Base-by-base conservation (phyloP, 345 rosid species). In the Gossypium turneri region DNA sequence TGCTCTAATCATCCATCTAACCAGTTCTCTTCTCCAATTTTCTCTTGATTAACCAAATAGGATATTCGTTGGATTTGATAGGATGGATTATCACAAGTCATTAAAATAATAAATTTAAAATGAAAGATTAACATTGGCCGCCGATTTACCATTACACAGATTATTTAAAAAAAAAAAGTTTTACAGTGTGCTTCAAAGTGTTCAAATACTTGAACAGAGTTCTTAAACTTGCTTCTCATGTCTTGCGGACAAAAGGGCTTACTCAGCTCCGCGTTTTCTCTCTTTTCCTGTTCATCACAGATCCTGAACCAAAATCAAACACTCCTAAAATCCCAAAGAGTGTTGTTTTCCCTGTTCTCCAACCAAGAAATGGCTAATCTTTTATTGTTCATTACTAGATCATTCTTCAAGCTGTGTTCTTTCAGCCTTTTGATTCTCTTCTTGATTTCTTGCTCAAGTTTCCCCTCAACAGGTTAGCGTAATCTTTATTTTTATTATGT, bases 401-500 rank as follows among this genome's bases (percentile, higher is more conserved):
- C 57, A 15, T 72, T 81, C 73, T 72, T 79, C 59, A 81, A 76
- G 61, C 68, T 80, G n/a, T 41, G 64, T 34, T 47, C 62, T 73
- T 51, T 16, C 34, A 12, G 45, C 52, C 19, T 79, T 82, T 77
- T 84, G 59, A 62, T 87, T 68, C 82, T 85, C 16, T 65, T 81
- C 59, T 64, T 86, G 78, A 55, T 85, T 51, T 89, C 86, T 70
- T 84, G 77, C 82, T 29, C 75, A 55, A 73, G 61, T 80, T 87
- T 89, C 72, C 72, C 75, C 52, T 45, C 83, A 6, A 79, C 96
- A 86, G 97, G 96, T 90, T 76, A 53, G 82, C 51, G 20, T 60
- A 50, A 48, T 13, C 38, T 73, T 13, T 67, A 19, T 45, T 34
- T 53, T 50, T 17, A 12, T 25, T 48, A 3, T 47, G 29, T 69